phyloP scores from a whole-genome alignment of 345 rosid species.

The Lumnitzera littorea region DNA sequence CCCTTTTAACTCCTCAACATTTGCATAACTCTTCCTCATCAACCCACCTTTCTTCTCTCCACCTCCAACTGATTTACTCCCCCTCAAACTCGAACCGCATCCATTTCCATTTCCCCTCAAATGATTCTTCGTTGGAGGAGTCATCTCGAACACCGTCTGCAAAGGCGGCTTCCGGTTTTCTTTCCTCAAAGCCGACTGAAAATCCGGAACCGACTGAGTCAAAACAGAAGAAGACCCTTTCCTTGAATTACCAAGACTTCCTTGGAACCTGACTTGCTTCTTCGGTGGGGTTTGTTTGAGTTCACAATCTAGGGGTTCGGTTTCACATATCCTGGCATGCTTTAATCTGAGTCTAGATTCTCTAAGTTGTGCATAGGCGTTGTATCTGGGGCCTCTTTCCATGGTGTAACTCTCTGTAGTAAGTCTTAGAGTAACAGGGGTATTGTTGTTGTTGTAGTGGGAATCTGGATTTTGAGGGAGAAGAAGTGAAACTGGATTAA shows the following conservation, averaged over 20 bases:
- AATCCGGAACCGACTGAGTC: constrained; percentile 81
- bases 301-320: constrained; percentile 14
- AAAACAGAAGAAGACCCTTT: constrained; percentile 35
- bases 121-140: constrained; percentile 45
- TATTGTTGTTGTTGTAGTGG: constrained; percentile 12
- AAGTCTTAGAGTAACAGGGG: constrained; percentile 33
- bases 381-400: constrained; percentile 84
- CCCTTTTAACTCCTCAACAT: constrained; percentile 55
- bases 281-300: constrained; percentile 32
- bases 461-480: constrained; percentile 48
- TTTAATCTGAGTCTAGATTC: constrained; percentile 55
- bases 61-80: constrained; percentile 65
- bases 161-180: constrained; percentile 61
- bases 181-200: constrained; percentile 55
- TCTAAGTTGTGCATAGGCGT: constrained; percentile 59
- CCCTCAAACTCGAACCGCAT: constrained; percentile 36
- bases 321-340: constrained; percentile 15
- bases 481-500: constrained; percentile 58
- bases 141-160: constrained; percentile 20
- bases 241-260: constrained; percentile 13
- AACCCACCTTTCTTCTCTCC: constrained; percentile 35
- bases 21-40: constrained; percentile 69
- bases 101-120: constrained; percentile 21
- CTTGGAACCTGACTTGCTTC: constrained; percentile 66
- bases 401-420: constrained; percentile 32